Evolutionary conservation across 1,284 basidiomycete species (phyloP).

Genomic region (Leucoagaricus sp.): DNA sequence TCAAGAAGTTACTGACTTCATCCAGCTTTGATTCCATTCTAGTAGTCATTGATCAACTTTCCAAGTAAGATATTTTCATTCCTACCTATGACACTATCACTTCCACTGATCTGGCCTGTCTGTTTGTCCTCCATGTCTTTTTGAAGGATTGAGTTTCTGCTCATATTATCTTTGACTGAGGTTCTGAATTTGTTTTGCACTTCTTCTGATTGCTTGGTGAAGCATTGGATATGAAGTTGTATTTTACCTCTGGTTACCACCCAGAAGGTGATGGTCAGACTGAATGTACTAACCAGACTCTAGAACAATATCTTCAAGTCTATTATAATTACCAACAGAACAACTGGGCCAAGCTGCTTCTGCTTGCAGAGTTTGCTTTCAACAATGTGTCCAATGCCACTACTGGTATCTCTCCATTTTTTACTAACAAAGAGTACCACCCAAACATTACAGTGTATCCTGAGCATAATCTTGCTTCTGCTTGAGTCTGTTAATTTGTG

Average conservation of each 20-base stretch:
- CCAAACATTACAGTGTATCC: too few relatives aligned
- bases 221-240: not conserved
- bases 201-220: not conserved
- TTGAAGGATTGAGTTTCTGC: not conserved
- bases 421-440: too few relatives aligned
- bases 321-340: too few relatives aligned
- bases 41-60: conserved; percentile 35
- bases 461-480: too few relatives aligned
- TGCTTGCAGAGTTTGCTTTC: too few relatives aligned
- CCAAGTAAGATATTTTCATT: conserved; percentile 28
- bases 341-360: too few relatives aligned
- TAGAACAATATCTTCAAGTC: too few relatives aligned
- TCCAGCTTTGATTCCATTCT: conserved; percentile 29
- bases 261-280: conserved; percentile 39
- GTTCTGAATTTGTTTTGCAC: not conserved
- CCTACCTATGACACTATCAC: conserved; percentile 28
- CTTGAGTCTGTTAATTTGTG: too few relatives aligned
- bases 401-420: too few relatives aligned
- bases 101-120: conserved; percentile 27
- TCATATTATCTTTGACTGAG: not conserved
- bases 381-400: too few relatives aligned
- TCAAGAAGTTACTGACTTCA: conserved; percentile 35
- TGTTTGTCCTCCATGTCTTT: not conserved
- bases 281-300: too few relatives aligned
- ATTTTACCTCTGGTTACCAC: conserved; percentile 25